phyloP scores from a whole-genome alignment of 2,329 filamentous ascomycete species.

The Cercospora sp. region DNA sequence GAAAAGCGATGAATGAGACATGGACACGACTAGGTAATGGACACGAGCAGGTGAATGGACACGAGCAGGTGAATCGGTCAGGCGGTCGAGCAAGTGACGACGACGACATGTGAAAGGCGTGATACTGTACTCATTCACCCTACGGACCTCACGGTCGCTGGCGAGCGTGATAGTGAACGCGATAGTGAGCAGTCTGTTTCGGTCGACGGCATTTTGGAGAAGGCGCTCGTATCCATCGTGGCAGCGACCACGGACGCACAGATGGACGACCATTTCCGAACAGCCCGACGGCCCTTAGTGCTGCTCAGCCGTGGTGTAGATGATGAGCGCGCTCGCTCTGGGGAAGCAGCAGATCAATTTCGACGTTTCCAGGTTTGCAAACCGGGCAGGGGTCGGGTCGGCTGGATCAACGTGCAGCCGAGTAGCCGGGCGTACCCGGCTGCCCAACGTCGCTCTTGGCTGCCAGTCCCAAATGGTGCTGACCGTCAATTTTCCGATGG shows the following conservation, averaged over 20 bases:
- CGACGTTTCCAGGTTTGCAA: background rate
- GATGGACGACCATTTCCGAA: background rate
- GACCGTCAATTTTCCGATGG: background rate
- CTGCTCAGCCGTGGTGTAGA: background rate
- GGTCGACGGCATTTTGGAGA: background rate
- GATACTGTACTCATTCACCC: background rate
- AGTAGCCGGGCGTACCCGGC: background rate
- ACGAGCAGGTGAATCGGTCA: background rate
- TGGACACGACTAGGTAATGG: background rate
- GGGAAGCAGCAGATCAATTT: slow-evolving; percentile 3
- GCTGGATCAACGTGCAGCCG: background rate
- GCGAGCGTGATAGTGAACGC: background rate
- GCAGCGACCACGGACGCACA: background rate
- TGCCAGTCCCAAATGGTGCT: background rate
- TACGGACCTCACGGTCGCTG: background rate
- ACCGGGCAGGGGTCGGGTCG: background rate
- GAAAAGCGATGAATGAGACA: background rate
- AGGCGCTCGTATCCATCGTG: background rate
- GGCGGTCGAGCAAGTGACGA: background rate
- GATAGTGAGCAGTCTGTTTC: background rate
- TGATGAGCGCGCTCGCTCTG: background rate
- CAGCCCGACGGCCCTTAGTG: background rate
- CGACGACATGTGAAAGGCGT: background rate
- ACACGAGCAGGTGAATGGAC: no score
- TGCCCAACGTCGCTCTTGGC: background rate